phyloP scores from a whole-genome alignment of 805 yeast species.

The Candida chilensis region DNA sequence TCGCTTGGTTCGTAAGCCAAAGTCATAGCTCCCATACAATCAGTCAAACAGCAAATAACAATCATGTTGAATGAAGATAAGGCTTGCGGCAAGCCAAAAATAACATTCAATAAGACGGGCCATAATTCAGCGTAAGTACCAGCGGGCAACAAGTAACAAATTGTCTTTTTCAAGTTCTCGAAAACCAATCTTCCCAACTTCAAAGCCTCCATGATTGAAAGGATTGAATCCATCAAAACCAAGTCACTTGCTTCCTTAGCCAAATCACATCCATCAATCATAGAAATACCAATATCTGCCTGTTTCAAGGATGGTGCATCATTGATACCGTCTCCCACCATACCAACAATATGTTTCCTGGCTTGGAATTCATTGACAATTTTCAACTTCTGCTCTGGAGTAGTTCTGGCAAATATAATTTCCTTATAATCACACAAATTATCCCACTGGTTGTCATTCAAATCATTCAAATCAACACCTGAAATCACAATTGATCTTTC shows the following conservation, averaged over 20 bases:
- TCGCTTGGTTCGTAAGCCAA: slow-evolving; percentile 36
- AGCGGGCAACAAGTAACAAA: slow-evolving; percentile 42
- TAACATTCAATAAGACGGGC: slow-evolving; percentile 36
- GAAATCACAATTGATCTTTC: slow-evolving; percentile 19
- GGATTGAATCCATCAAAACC: slow-evolving; percentile 36
- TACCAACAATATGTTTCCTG: slow-evolving; percentile 50
- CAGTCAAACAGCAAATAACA: slow-evolving; percentile 38
- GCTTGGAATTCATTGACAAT: slow-evolving; percentile 40
- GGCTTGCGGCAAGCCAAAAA: slow-evolving; percentile 41
- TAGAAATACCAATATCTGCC: slow-evolving; percentile 17
- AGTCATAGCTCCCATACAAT: slow-evolving; percentile 32
- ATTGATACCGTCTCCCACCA: slow-evolving; percentile 61
- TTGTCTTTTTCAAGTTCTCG: slow-evolving; percentile 37
- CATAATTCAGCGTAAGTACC: slow-evolving; percentile 42
- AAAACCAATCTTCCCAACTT: slow-evolving; percentile 35
- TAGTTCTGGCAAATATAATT: slow-evolving; percentile 27
- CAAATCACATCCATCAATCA: slow-evolving; percentile 45
- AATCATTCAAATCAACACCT: slow-evolving; percentile 17
- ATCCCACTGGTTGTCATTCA: slow-evolving; percentile 34
- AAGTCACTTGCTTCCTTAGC: slow-evolving; percentile 53
- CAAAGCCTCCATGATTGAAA: slow-evolving; percentile 22
- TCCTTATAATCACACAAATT: slow-evolving; percentile 22
- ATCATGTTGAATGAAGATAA: slow-evolving; percentile 42
- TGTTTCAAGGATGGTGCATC: slow-evolving; percentile 54
- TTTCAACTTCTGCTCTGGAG: slow-evolving; percentile 42